A percentile compares a stretch with the other conserved stretches of the same genome.
Conservation (phyloP, 495 filamentous ascomycete species). For the Ramalina peruviana region DNA sequence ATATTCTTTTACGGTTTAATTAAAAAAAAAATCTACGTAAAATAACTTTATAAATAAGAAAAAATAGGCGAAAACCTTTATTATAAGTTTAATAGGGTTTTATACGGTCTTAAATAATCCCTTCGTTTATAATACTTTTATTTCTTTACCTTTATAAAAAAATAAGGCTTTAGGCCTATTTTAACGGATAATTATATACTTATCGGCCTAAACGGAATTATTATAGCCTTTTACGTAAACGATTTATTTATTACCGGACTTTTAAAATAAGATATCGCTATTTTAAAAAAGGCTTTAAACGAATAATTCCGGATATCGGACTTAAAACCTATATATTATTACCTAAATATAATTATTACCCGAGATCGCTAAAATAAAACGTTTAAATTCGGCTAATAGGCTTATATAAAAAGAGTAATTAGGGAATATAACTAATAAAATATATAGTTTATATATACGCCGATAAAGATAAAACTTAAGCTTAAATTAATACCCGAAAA, state of each 20-base stretch:
- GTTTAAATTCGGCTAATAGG: constrained; percentile 14
- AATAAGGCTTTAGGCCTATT: constrained; percentile 17
- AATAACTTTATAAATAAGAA: no score
- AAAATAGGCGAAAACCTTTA: no score
- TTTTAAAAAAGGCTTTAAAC: constrained; percentile 18
- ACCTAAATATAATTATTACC: constrained; percentile 21
- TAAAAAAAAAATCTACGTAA: no score
- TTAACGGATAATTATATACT: constrained; percentile 17
- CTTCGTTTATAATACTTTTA: constrained; percentile 25
- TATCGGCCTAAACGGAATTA: constrained; percentile 5
- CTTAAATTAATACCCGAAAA: no score
- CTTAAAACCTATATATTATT: constrained; percentile 19
- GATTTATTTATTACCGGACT: constrained; percentile 21
- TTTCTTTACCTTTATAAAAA: constrained; percentile 20
- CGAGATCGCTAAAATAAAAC: constrained; percentile 16
- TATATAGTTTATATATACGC: no score
- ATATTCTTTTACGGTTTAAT: no score
- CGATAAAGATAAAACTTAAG: no score
- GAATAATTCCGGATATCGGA: constrained; percentile 22
- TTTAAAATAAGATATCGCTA: constrained; percentile 11
- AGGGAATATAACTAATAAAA: no score
- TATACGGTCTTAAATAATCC: constrained; percentile 31
- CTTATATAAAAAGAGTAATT: no score
- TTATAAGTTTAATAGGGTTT: constrained; percentile 22
- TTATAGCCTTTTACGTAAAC: constrained; percentile 24